phyloP scores from a whole-genome alignment of 306 rosid genomes.

The Cucumis cinereus region DNA sequence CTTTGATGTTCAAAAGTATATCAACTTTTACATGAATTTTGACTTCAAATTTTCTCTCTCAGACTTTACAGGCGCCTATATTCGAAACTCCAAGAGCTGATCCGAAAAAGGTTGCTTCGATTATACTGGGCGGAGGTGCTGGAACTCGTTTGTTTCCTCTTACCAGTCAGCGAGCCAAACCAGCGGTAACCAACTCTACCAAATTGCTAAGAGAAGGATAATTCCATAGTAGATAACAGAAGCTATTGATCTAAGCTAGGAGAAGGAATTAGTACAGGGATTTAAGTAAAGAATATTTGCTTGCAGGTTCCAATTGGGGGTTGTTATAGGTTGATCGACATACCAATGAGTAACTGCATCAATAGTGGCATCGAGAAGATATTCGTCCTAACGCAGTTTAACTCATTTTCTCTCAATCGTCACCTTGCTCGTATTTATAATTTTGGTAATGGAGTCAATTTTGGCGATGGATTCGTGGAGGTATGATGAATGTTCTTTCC shows the following conservation, averaged over 20 bases:
- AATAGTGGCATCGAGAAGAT: slow-evolving; percentile 81
- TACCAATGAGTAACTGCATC: slow-evolving; percentile 94
- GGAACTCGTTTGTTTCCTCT: slow-evolving; percentile 94
- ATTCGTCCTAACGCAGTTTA: slow-evolving; percentile 68
- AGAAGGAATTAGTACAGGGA: background rate
- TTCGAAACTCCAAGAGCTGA: slow-evolving; percentile 45
- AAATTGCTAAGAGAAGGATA: background rate
- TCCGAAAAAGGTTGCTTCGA: slow-evolving; percentile 73
- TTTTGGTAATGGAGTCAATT: slow-evolving; percentile 67
- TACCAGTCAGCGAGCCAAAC: slow-evolving; percentile 79
- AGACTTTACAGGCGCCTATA: slow-evolving; percentile 32
- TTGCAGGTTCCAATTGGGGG: slow-evolving; percentile 93
- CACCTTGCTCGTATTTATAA: slow-evolving; percentile 67
- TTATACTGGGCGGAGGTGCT: slow-evolving; percentile 89
- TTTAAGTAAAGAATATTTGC: background rate
- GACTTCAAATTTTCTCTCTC: slow-evolving; percentile 11
- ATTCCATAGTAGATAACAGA: background rate
- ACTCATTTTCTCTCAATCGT: slow-evolving; percentile 86
- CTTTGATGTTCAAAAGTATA: background rate
- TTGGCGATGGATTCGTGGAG: slow-evolving; percentile 89
- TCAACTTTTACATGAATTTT: background rate
- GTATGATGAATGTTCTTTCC: slow-evolving; percentile 16
- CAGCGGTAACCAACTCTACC: slow-evolving; percentile 39
- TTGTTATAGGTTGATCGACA: slow-evolving; percentile 77
- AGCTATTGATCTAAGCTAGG: background rate